Conservation (phyloP, 768 basidiomycete genomes). For the Imleria badia region DNA sequence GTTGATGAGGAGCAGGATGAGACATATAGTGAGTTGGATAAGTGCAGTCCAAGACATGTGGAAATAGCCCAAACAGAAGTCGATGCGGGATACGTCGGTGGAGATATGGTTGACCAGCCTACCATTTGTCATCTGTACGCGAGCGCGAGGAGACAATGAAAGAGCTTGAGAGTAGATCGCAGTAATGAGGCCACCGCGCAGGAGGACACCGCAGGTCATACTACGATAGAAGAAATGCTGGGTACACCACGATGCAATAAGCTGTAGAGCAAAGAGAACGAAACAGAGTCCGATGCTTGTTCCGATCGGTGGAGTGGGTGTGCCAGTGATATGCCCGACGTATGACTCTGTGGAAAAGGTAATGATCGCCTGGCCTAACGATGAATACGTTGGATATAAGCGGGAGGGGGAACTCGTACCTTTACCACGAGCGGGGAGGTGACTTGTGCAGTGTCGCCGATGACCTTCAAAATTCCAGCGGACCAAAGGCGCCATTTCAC, state of each 20-base stretch:
- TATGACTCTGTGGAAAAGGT: constrained; percentile 68
- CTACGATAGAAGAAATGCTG: constrained; percentile 86
- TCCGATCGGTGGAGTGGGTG: constrained; percentile 42
- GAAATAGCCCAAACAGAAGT: constrained; percentile 81
- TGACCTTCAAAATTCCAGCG: constrained; percentile 53
- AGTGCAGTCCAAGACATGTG: constrained; percentile 79
- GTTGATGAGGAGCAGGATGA: constrained; percentile 70
- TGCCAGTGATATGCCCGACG: constrained; percentile 39
- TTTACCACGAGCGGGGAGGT: constrained; percentile 79
- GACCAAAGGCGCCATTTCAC: constrained; percentile 80
- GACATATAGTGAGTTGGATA: constrained; percentile 76
- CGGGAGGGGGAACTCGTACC: constrained; percentile 37
- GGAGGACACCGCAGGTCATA: constrained; percentile 71
- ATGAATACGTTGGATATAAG: background rate
- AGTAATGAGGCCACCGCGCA: constrained; percentile 84
- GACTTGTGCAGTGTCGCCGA: constrained; percentile 72
- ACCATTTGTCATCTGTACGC: constrained; percentile 81
- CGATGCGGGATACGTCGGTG: constrained; percentile 87
- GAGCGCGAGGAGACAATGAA: constrained; percentile 71
- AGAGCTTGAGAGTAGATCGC: constrained; percentile 82
- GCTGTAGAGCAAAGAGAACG: constrained; percentile 64
- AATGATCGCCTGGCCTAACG: constrained; percentile 55
- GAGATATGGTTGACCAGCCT: constrained; percentile 93
- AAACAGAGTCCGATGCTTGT: constrained; percentile 76
- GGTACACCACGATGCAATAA: constrained; percentile 62